A percentile compares a stretch with the other conserved stretches of the same genome.
Evolutionary conservation across 1,284 basidiomycete species (phyloP).

Genomic region (Sanghuangporus weigelae): DNA sequence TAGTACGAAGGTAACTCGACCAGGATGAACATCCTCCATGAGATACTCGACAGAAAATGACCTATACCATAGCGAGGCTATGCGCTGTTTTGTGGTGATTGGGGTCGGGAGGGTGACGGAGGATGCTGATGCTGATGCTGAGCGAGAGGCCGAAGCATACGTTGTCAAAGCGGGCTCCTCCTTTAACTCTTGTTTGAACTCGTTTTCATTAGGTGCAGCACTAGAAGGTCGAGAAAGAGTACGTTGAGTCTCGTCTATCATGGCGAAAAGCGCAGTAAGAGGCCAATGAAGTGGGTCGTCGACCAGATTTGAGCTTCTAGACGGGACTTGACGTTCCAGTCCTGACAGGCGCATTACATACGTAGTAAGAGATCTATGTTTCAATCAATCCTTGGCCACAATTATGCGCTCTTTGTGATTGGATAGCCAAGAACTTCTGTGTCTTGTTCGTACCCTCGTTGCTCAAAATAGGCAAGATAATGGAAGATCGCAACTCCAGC

Average conservation of each 20-base stretch:
- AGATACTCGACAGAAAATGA: slow-evolving; percentile 24
- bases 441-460: neutral
- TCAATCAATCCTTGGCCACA: neutral
- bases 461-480: neutral
- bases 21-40: slow-evolving; percentile 55
- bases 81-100: neutral
- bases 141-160: neutral
- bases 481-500: neutral
- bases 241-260: neutral
- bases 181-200: neutral
- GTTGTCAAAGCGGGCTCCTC: neutral
- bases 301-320: neutral
- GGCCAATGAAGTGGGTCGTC: neutral
- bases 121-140: neutral
- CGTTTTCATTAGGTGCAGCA: neutral
- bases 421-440: neutral
- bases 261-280: neutral
- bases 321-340: neutral
- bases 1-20: slow-evolving; percentile 52
- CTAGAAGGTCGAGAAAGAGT: neutral
- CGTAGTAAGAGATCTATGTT: neutral
- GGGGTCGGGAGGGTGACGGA: neutral
- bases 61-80: neutral
- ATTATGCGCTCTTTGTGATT: neutral
- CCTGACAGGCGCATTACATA: neutral